A percentile compares a stretch with the other conserved stretches of the same genome.
Conservation (phyloP, 805 yeast genomes). For the Candida insectalens region DNA sequence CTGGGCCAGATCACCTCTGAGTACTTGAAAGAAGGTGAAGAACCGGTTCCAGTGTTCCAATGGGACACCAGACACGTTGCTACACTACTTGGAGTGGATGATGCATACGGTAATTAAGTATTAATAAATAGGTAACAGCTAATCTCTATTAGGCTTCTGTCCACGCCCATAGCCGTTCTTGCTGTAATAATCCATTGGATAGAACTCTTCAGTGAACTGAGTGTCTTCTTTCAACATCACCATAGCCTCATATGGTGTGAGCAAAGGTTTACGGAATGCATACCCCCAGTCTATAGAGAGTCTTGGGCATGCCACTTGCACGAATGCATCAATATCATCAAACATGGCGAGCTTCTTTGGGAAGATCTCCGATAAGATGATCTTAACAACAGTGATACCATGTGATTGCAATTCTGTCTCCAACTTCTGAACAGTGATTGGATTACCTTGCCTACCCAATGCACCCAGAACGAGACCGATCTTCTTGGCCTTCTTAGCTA, state of each 20-base stretch:
- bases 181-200: constrained; percentile 95
- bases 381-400: constrained; percentile 67
- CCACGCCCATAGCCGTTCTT: constrained; percentile 92
- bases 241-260: constrained; percentile 96
- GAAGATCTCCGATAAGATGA: constrained; percentile 84
- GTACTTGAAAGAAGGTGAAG: constrained; percentile 24
- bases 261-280: constrained; percentile 83
- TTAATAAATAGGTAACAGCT: no score
- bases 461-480: constrained; percentile 89
- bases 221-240: constrained; percentile 70
- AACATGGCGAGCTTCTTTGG: constrained; percentile 89
- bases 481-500: constrained; percentile 50
- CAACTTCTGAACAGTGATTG: constrained; percentile 60
- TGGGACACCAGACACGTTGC: constrained; percentile 57
- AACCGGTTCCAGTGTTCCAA: constrained; percentile 25
- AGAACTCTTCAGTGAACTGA: constrained; percentile 52
- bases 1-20: constrained; percentile 28
- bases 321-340: constrained; percentile 88
- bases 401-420: constrained; percentile 40
- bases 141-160: constrained; percentile 52
- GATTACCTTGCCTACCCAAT: constrained; percentile 89
- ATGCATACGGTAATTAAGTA: no score
- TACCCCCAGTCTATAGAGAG: constrained; percentile 98
- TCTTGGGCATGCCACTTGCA: constrained; percentile 96
- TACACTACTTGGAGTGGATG: constrained; percentile 54